Evolutionary conservation across 2,329 filamentous ascomycete species (phyloP).

Genomic region (Ophiostoma himal-ulmi): DNA sequence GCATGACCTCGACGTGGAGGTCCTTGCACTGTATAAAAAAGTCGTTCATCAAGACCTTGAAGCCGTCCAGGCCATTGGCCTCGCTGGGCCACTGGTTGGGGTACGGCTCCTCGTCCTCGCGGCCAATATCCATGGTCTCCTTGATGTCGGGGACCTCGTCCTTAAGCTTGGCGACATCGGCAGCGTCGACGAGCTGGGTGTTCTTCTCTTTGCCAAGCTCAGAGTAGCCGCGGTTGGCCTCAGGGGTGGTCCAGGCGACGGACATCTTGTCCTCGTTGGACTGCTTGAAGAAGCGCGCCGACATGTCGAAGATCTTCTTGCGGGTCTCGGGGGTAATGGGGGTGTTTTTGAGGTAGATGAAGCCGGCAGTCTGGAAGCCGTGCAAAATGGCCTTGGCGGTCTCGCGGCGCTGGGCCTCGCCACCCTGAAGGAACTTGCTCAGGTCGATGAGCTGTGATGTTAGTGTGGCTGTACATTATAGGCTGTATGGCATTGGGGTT

Average conservation of each 20-base stretch:
- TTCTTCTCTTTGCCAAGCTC: conserved; percentile 66
- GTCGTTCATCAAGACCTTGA: conserved; percentile 64
- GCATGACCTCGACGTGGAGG: conserved; percentile 73
- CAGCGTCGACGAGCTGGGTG: conserved; percentile 47
- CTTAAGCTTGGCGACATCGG: conserved; percentile 54
- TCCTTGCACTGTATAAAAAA: conserved; percentile 72
- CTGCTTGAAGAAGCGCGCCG: conserved; percentile 65
- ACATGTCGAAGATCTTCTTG: conserved; percentile 58
- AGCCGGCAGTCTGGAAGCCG: conserved; percentile 80
- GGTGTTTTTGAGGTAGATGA: conserved; percentile 82
- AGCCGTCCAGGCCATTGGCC: conserved; percentile 49
- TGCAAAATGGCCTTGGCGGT: conserved; percentile 67
- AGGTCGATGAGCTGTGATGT: conserved; percentile 67
- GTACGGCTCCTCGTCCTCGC: conserved; percentile 51
- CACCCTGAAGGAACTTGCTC: conserved; percentile 61
- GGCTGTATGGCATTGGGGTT: too few relatives aligned
- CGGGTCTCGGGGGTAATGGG: conserved; percentile 58
- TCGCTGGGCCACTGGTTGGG: conserved; percentile 72
- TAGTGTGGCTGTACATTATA: background rate
- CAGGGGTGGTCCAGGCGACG: conserved; percentile 64
- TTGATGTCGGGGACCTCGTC: conserved; percentile 58
- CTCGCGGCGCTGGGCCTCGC: conserved; percentile 51
- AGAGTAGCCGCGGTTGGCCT: conserved; percentile 69
- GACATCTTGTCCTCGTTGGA: conserved; percentile 56
- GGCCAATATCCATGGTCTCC: conserved; percentile 58